A percentile compares a stretch with the other conserved stretches of the same genome.
phyloP scores from a whole-genome alignment of 2,329 filamentous ascomycete species.

The Ilyonectria destructans region DNA sequence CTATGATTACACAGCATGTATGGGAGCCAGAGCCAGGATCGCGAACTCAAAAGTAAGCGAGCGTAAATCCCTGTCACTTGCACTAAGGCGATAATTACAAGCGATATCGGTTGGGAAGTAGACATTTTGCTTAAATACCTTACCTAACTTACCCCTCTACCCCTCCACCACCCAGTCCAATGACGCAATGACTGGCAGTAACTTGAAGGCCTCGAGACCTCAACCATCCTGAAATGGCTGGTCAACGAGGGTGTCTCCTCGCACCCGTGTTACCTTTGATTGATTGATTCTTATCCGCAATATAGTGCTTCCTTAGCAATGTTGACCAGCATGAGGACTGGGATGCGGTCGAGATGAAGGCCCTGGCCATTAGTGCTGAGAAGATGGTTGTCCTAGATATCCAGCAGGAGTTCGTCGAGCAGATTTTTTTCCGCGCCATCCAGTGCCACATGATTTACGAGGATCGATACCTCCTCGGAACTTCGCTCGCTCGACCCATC shows the following conservation, averaged over 20 bases:
- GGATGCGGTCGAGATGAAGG: constrained; percentile 79
- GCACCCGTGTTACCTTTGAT: too few species aligned
- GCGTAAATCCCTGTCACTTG: too few species aligned
- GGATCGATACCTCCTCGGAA: constrained; percentile 54
- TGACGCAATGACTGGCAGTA: background rate
- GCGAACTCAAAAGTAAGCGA: too few species aligned
- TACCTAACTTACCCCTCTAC: too few species aligned
- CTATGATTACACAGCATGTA: too few species aligned
- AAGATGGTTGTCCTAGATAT: constrained; percentile 72
- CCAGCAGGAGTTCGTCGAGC: constrained; percentile 80
- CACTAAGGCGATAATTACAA: too few species aligned
- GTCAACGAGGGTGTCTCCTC: background rate
- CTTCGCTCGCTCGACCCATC: constrained; percentile 75
- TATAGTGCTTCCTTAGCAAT: constrained; percentile 68
- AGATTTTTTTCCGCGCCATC: constrained; percentile 80
- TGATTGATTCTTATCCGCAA: background rate
- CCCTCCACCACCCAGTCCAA: too few species aligned
- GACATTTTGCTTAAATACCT: too few species aligned
- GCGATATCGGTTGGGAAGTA: too few species aligned
- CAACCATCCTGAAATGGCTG: constrained; percentile 4
- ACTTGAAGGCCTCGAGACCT: constrained; percentile 11
- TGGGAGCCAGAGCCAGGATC: too few species aligned
- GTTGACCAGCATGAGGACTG: constrained; percentile 81
- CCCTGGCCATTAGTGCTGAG: constrained; percentile 49
- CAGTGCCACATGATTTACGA: constrained; percentile 63